Evolutionary conservation across 805 yeast genomes (phyloP).

Genomic region (Pichia nakasei): DNA sequence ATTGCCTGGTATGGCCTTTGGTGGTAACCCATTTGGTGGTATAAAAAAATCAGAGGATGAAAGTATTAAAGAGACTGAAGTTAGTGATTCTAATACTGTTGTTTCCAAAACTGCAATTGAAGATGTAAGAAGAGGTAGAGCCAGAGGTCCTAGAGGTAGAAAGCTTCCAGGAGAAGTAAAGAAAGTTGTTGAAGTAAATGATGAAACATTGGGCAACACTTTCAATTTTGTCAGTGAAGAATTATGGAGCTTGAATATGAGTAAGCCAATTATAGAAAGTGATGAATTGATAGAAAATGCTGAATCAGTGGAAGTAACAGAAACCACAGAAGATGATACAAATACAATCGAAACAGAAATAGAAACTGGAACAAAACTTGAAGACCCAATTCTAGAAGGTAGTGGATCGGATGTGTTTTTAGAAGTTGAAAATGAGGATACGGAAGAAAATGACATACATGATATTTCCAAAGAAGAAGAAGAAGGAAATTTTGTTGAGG

Average conservation of each 20-base stretch:
- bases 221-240: constrained; percentile 28
- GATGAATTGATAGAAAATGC: too few species aligned
- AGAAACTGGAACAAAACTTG: neutral
- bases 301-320: neutral
- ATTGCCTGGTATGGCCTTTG: constrained; percentile 39
- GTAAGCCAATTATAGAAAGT: neutral
- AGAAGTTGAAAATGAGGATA: too few species aligned
- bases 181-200: constrained; percentile 31
- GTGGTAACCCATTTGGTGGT: constrained; percentile 11
- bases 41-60: constrained; percentile 2
- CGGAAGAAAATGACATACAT: too few species aligned
- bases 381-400: neutral
- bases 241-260: constrained; percentile 30
- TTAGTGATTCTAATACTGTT: neutral
- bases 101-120: constrained; percentile 12
- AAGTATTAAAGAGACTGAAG: constrained; percentile 10
- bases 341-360: neutral
- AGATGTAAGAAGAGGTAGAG: constrained; percentile 43
- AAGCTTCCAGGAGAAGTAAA: constrained; percentile 53
- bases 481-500: too few species aligned
- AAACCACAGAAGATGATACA: neutral
- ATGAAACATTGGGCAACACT: constrained; percentile 23
- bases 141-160: constrained; percentile 68
- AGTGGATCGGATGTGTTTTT: neutral
- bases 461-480: too few species aligned